These are phyloP conservation scores for Ceratobasidium theobromae DNA, from an alignment of 1,284 basidiomycete species.

Conservation along the genomic window DNA sequence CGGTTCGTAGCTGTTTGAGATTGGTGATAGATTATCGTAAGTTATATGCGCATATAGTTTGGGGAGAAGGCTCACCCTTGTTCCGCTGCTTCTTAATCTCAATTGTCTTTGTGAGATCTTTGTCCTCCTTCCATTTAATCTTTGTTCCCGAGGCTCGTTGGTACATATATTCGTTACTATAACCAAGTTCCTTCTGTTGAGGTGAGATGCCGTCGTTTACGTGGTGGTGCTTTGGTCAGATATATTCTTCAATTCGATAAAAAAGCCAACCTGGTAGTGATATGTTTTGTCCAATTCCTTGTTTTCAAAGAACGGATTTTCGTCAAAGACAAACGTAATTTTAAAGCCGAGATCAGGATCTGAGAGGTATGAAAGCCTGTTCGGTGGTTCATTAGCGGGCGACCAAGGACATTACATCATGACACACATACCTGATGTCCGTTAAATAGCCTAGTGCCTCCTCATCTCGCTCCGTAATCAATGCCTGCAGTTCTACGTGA, in stretches of 20 bases:
- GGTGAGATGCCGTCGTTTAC: not conserved
- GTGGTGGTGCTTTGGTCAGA: too few species aligned
- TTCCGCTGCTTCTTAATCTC: conserved; percentile 99
- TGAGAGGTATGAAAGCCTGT: conserved; percentile 60
- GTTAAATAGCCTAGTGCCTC: conserved; percentile 63
- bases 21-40: conserved; percentile 8
- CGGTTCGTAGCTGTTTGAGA: conserved; percentile 77
- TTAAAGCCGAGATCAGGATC: conserved; percentile 64
- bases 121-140: conserved; percentile 98
- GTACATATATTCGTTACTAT: conserved; percentile 93
- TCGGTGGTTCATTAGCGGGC: not conserved
- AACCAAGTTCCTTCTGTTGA: conserved; percentile 75
- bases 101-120: conserved; percentile 95
- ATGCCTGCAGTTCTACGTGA: conserved; percentile 80
- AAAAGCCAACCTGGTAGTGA: conserved; percentile 68
- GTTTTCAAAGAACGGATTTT: conserved; percentile 91
- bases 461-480: conserved; percentile 93
- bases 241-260: too few species aligned
- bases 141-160: conserved; percentile 88
- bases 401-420: conserved; percentile 9
- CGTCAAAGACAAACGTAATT: conserved; percentile 78
- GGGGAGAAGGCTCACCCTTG: conserved; percentile 69
- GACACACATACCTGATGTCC: conserved; percentile 51
- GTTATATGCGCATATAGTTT: conserved; percentile 14
- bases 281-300: conserved; percentile 88